Evolutionary conservation across 495 filamentous ascomycete genomes (phyloP).

Genomic region (Xylaria telfairii): DNA sequence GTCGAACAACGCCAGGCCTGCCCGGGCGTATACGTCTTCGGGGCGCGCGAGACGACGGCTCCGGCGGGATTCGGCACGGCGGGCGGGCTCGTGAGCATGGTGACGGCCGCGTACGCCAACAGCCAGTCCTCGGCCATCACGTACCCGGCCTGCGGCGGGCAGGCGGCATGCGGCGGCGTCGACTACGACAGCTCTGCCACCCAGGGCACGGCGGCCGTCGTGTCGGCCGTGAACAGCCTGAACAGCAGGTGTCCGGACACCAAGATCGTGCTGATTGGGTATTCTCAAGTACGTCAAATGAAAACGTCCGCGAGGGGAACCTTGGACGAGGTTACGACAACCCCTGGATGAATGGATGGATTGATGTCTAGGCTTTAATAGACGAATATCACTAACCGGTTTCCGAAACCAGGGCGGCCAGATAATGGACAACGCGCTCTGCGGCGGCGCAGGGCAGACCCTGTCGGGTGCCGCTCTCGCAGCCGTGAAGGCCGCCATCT

Average conservation of each 20-base stretch:
- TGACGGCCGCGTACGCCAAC: conserved; percentile 58
- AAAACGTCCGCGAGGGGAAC: too few species aligned
- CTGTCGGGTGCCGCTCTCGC: conserved; percentile 53
- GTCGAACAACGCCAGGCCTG: conserved; percentile 48
- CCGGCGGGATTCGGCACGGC: conserved; percentile 61
- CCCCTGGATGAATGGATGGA: neutral
- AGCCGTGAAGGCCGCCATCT: conserved; percentile 65
- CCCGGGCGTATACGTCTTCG: conserved; percentile 64
- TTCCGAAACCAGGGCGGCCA: conserved; percentile 57
- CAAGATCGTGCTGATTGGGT: conserved; percentile 65
- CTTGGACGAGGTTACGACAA: too few species aligned
- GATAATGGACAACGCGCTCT: conserved; percentile 68
- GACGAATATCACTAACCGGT: neutral
- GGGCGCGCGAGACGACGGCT: conserved; percentile 69
- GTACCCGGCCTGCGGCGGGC: conserved; percentile 60
- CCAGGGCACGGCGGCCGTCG: conserved; percentile 60
- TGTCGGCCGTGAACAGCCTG: conserved; percentile 60
- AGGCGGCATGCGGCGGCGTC: conserved; percentile 51
- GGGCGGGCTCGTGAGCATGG: conserved; percentile 58
- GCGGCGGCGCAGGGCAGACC: conserved; percentile 62
- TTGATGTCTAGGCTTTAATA: neutral
- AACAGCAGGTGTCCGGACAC: conserved; percentile 61
- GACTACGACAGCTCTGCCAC: conserved; percentile 60
- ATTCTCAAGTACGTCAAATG: conserved; percentile 51
- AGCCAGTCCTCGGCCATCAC: conserved; percentile 60